These are phyloP conservation scores for Pythium aristosporum DNA, from an alignment of 352 stramenopile species.

Conservation along the genomic window DNA sequence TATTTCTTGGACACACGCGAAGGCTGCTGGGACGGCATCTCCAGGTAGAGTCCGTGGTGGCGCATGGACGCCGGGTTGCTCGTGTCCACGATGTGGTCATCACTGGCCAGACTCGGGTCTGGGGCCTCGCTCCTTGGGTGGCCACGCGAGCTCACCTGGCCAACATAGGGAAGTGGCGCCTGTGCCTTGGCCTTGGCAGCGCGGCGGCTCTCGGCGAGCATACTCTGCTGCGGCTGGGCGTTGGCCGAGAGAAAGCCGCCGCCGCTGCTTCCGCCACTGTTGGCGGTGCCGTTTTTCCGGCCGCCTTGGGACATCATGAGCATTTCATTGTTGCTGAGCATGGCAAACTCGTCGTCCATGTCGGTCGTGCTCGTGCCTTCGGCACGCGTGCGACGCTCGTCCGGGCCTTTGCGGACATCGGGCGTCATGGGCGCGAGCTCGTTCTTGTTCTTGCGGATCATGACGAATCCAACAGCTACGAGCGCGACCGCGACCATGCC, in stretches of 20 bases:
- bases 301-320: slow-evolving; percentile 44
- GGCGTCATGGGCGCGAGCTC: slow-evolving; percentile 8
- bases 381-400: slow-evolving; percentile 20
- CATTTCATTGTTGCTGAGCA: slow-evolving; percentile 73
- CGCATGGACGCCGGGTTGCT: slow-evolving; percentile 27
- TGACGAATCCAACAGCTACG: slow-evolving; percentile 62
- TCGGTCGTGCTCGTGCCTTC: slow-evolving; percentile 29
- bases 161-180: slow-evolving; percentile 18
- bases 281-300: slow-evolving; percentile 1
- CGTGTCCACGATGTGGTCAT: slow-evolving; percentile 27
- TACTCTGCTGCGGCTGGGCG: slow-evolving; percentile 27
- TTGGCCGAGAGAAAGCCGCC: slow-evolving; percentile 60
- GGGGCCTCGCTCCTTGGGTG: neutral
- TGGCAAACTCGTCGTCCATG: slow-evolving; percentile 73
- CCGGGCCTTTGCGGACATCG: slow-evolving; percentile 19
- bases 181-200: slow-evolving; percentile 17
- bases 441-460: slow-evolving; percentile 40
- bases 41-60: slow-evolving; percentile 31
- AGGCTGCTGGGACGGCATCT: slow-evolving; percentile 19
- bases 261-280: neutral
- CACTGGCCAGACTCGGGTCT: slow-evolving; percentile 10
- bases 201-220: slow-evolving; percentile 42
- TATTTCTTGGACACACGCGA: slow-evolving; percentile 7
- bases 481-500: slow-evolving; percentile 68
- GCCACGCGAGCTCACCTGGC: slow-evolving; percentile 1